Conservation (phyloP, 1,139 yeast genomes). For the Geotrichum siamense region DNA sequence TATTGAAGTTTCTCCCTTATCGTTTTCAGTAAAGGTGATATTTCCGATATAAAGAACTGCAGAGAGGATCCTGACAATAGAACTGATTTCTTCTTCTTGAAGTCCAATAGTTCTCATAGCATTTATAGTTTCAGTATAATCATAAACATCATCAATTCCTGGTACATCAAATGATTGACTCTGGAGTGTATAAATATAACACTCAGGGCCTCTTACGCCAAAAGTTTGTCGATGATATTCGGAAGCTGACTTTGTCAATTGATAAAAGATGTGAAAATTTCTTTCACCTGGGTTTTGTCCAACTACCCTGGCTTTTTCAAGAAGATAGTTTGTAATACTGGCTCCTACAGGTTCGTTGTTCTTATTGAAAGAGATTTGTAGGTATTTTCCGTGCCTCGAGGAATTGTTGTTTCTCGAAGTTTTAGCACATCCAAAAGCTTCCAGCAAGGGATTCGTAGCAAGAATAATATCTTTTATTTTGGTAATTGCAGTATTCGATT, state of each 20-base stretch:
- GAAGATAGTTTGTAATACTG: constrained; percentile 85
- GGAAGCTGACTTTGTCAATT: constrained; percentile 86
- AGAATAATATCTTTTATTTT: constrained; percentile 94
- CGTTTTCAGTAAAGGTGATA: constrained; percentile 71
- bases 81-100: constrained; percentile 74
- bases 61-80: constrained; percentile 77
- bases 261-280: constrained; percentile 95
- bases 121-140: constrained; percentile 67
- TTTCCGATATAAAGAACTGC: constrained; percentile 94
- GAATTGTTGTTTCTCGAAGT: constrained; percentile 94
- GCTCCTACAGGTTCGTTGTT: constrained; percentile 89
- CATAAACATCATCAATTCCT: constrained; percentile 75
- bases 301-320: constrained; percentile 96
- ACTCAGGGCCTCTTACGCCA: constrained; percentile 91
- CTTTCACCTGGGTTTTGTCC: constrained; percentile 88
- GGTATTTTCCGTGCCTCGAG: constrained; percentile 94
- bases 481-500: constrained; percentile 55
- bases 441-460: constrained; percentile 94
- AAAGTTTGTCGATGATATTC: constrained; percentile 72
- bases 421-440: constrained; percentile 98
- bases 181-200: constrained; percentile 80
- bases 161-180: constrained; percentile 82
- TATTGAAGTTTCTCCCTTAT: constrained; percentile 72
- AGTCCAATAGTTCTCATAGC: constrained; percentile 91
- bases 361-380: constrained; percentile 81